Conservation (phyloP, 306 rosid genomes). For the Alnus glutinosa region DNA sequence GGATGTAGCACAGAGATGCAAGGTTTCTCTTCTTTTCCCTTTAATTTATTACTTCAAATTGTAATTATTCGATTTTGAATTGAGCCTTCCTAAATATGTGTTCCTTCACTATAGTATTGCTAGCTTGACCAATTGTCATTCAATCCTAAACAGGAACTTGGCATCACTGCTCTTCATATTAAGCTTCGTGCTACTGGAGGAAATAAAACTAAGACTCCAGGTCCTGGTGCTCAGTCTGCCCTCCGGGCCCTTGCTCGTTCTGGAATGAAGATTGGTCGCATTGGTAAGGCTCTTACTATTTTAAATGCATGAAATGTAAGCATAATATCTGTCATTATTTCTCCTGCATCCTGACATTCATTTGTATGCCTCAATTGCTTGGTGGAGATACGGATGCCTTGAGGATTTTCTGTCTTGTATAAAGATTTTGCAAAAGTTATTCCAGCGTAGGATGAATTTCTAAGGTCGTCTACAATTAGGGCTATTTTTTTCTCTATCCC, state of each 20-base stretch:
- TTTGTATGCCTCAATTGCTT: background rate
- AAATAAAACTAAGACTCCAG: constrained; percentile 61
- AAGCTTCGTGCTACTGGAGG: constrained; percentile 65
- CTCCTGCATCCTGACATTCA: background rate
- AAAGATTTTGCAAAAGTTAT: background rate
- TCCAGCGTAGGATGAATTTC: no score
- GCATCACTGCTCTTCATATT: constrained; percentile 57
- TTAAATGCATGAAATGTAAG: background rate
- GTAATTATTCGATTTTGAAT: background rate
- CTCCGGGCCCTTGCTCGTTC: constrained; percentile 65
- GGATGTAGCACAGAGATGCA: constrained; percentile 83
- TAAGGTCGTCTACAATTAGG: background rate
- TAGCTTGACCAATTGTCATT: background rate
- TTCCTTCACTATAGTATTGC: background rate
- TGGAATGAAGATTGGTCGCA: constrained; percentile 62
- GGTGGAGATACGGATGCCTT: background rate
- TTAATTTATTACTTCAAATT: background rate
- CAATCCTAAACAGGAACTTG: constrained; percentile 42
- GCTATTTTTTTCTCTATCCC: background rate
- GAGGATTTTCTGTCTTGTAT: background rate
- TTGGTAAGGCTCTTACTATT: constrained; percentile 28
- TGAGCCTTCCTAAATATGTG: background rate
- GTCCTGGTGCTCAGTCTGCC: constrained; percentile 60
- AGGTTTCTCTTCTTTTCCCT: constrained; percentile 36
- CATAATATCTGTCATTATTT: background rate